Percentiles rank a stretch among this genome's conserved stretches.
Evolutionary conservation across 257 asterid genomes (phyloP).

Genomic region (Anisodus acutangulus): DNA sequence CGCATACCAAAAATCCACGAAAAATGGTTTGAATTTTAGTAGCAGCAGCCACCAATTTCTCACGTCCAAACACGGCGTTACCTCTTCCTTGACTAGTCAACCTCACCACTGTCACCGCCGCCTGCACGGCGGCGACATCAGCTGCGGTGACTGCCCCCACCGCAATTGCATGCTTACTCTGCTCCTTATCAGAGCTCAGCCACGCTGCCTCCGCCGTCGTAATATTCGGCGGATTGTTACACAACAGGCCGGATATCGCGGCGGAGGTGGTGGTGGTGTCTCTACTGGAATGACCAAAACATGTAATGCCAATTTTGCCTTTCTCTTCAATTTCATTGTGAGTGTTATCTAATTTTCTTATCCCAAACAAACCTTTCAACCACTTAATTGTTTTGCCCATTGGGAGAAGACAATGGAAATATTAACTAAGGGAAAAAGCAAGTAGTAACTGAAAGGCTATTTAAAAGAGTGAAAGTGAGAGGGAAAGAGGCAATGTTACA

Average conservation of each 20-base stretch:
- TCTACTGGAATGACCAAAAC: conserved; percentile 37
- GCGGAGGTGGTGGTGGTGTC: conserved; percentile 27
- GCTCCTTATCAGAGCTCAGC: conserved; percentile 69
- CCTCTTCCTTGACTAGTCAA: conserved; percentile 71
- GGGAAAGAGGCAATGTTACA: not conserved
- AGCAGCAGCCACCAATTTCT: conserved; percentile 53
- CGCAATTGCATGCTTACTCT: conserved; percentile 85
- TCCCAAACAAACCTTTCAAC: conserved; percentile 60
- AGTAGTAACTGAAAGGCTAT: not conserved
- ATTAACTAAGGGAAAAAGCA: not conserved
- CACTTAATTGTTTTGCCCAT: conserved; percentile 67
- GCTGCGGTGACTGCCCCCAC: conserved; percentile 93
- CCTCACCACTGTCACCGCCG: conserved; percentile 76
- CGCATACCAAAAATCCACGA: conserved; percentile 71
- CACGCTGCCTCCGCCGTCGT: conserved; percentile 84
- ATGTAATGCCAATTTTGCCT: conserved; percentile 21
- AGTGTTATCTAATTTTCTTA: conserved; percentile 38
- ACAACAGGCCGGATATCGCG: conserved; percentile 30
- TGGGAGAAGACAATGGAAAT: not conserved
- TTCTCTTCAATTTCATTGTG: conserved; percentile 31
- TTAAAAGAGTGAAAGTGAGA: conserved; percentile 13
- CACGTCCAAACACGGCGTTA: conserved; percentile 39
- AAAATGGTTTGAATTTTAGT: conserved; percentile 64
- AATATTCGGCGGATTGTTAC: conserved; percentile 69
- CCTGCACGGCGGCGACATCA: conserved; percentile 85